These are phyloP conservation scores for Phaseolus coccineus DNA, from an alignment of 331 rosid genomes.

Conservation along the genomic window DNA sequence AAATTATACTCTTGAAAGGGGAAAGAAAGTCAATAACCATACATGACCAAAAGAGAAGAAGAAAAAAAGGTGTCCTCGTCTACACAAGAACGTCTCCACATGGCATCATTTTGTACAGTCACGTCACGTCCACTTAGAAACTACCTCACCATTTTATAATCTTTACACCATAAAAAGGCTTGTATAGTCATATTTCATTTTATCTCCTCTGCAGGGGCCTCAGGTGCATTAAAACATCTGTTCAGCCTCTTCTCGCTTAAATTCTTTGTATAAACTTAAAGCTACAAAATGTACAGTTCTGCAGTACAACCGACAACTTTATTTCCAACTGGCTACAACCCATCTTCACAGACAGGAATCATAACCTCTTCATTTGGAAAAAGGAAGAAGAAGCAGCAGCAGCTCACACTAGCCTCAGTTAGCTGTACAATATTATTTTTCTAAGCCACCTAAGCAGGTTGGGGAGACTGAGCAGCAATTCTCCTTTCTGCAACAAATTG, in stretches of 20 bases:
- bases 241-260: slow-evolving; percentile 55
- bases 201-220: slow-evolving; percentile 64
- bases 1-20: slow-evolving; percentile 40
- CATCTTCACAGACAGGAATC: slow-evolving; percentile 54
- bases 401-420: slow-evolving; percentile 86
- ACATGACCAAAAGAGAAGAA: slow-evolving; percentile 41
- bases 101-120: slow-evolving; percentile 95
- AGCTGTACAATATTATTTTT: slow-evolving; percentile 84
- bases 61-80: slow-evolving; percentile 67
- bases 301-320: slow-evolving; percentile 74
- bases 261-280: slow-evolving; percentile 79
- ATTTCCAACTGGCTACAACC: slow-evolving; percentile 62
- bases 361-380: slow-evolving; percentile 55
- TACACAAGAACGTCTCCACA: slow-evolving; percentile 83
- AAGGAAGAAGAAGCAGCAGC: slow-evolving; percentile 46
- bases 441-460: slow-evolving; percentile 74
- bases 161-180: slow-evolving; percentile 73
- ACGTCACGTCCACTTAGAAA: slow-evolving; percentile 50
- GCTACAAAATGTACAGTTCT: slow-evolving; percentile 93
- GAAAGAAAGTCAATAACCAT: slow-evolving; percentile 57
- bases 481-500: slow-evolving; percentile 85
- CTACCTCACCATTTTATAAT: slow-evolving; percentile 75
- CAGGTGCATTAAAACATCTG: slow-evolving; percentile 64
- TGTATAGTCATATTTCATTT: slow-evolving; percentile 56
- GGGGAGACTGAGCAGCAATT: slow-evolving; percentile 90